A percentile compares a stretch with the other conserved stretches of the same genome.
Conservation (phyloP, 768 basidiomycete genomes). For the Trametes cubensis region DNA sequence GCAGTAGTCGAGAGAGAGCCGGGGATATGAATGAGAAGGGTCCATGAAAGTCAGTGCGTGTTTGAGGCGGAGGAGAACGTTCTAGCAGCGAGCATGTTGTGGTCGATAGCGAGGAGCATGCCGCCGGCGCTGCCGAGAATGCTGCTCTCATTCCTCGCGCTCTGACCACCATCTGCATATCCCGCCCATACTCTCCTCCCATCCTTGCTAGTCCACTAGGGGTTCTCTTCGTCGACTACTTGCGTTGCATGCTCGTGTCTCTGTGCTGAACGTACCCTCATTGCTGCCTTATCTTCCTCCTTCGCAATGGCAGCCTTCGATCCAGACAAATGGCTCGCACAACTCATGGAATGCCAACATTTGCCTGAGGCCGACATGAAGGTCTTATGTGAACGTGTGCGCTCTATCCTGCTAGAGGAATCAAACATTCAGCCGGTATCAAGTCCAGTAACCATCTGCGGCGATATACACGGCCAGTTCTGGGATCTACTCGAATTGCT, state of each 20-base stretch:
- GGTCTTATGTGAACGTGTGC: slow-evolving; percentile 86
- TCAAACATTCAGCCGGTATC: slow-evolving; percentile 97
- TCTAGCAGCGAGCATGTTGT: slow-evolving; percentile 10
- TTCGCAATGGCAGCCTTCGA: slow-evolving; percentile 39
- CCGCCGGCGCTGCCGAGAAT: slow-evolving; percentile 4
- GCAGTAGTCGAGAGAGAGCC: too few relatives aligned
- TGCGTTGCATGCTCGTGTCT: too few relatives aligned
- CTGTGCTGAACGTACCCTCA: background rate
- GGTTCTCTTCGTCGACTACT: background rate
- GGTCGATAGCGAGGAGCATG: slow-evolving; percentile 1
- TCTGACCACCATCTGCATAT: background rate
- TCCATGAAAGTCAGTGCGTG: too few relatives aligned
- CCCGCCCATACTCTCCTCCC: background rate
- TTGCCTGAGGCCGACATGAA: slow-evolving; percentile 94
- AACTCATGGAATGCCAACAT: slow-evolving; percentile 83
- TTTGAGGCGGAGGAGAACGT: slow-evolving; percentile 2
- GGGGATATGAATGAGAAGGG: background rate
- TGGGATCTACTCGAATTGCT: slow-evolving; percentile 94
- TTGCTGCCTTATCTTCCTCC: background rate
- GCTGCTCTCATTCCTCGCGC: background rate
- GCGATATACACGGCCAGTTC: slow-evolving; percentile 97
- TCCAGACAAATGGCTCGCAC: slow-evolving; percentile 85
- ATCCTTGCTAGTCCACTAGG: background rate
- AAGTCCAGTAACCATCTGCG: slow-evolving; percentile 92
- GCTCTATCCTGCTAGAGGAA: slow-evolving; percentile 90